Conservation (phyloP, 1,284 basidiomycete genomes). For the Fomitopsis palustris region DNA sequence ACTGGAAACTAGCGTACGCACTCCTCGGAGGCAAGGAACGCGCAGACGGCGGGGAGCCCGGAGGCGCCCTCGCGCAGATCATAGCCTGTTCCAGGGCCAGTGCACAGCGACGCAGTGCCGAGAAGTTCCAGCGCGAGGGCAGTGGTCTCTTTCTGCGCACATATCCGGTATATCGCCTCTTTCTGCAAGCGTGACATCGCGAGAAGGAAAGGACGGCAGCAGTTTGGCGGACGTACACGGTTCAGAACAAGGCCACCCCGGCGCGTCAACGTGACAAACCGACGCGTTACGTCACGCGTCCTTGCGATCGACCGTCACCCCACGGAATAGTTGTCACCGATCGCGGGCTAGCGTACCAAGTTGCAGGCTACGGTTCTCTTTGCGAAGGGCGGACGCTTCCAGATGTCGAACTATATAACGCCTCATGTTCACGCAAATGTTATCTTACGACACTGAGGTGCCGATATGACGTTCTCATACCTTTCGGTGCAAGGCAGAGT, state of each 20-base stretch:
- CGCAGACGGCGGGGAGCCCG: constrained; percentile 35
- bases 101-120: constrained; percentile 25
- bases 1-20: constrained; percentile 10
- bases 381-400: too few species aligned
- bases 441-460: too few species aligned
- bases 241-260: not conserved
- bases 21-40: constrained; percentile 33
- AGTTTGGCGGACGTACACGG: not conserved
- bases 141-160: constrained; percentile 22
- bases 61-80: constrained; percentile 25
- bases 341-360: too few species aligned
- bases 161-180: constrained; percentile 5
- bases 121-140: constrained; percentile 23
- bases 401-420: too few species aligned
- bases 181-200: not conserved
- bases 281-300: not conserved
- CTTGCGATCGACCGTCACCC: not conserved
- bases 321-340: too few species aligned
- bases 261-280: not conserved
- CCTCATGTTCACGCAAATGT: too few species aligned
- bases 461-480: too few species aligned
- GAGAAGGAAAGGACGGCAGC: not conserved
- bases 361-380: too few species aligned
- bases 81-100: constrained; percentile 33
- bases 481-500: too few species aligned